Conservation (phyloP, 2,329 filamentous ascomycete species). For the Neofusicoccum umdonicola region DNA sequence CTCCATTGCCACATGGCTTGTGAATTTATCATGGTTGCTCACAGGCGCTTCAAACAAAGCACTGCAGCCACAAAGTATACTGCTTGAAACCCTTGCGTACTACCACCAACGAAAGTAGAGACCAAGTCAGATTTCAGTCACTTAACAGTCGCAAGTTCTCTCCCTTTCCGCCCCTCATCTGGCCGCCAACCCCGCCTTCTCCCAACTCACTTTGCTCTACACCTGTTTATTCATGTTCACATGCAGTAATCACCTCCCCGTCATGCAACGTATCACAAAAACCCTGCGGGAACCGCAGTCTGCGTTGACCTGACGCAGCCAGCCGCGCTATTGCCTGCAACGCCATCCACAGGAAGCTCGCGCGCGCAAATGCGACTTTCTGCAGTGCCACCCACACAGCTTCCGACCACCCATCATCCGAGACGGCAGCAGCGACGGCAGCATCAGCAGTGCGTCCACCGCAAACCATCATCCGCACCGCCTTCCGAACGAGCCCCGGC, state of each 20-base stretch:
- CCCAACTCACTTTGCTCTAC: neutral
- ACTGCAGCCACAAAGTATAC: no score
- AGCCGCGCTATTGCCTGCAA: no score
- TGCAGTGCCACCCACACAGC: no score
- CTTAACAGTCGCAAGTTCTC: neutral
- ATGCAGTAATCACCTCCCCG: neutral
- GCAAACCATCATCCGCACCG: slow-evolving; percentile 11
- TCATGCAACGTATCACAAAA: no score
- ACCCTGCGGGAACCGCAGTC: no score
- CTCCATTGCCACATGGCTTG: neutral
- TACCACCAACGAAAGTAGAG: neutral
- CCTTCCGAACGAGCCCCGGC: neutral
- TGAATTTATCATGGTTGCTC: neutral
- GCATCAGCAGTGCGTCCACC: neutral
- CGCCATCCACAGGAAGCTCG: no score
- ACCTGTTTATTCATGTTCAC: neutral
- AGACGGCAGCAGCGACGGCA: no score
- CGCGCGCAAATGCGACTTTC: no score
- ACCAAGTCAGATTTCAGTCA: neutral
- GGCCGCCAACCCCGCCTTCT: neutral
- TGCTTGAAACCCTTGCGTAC: no score
- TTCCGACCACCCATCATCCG: no score
- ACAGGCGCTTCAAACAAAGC: no score
- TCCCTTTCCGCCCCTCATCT: neutral
- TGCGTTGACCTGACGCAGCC: no score